These are phyloP conservation scores for Pueraria montana DNA, from an alignment of 306 rosid species.

Conservation along the genomic window DNA sequence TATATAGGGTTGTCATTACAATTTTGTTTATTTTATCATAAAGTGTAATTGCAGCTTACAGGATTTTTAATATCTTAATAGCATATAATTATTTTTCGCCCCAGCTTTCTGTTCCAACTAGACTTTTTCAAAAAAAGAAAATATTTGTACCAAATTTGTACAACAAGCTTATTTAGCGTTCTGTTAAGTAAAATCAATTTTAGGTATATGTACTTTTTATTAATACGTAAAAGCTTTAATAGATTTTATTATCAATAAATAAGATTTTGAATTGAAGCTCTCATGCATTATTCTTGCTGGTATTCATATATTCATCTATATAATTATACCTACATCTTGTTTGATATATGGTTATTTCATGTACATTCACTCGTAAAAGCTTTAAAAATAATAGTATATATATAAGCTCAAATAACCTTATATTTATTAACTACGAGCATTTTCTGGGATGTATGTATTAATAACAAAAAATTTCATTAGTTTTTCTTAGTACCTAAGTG, in stretches of 20 bases:
- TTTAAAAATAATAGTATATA: constrained; percentile 9
- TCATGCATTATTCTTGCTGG: constrained; percentile 12
- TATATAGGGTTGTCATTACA: not conserved
- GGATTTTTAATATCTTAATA: not conserved
- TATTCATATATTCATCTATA: constrained; percentile 11
- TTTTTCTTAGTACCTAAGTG: not conserved
- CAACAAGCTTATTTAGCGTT: constrained; percentile 20
- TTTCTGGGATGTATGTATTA: constrained; percentile 8
- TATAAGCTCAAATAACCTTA: constrained; percentile 9
- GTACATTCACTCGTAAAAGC: constrained; percentile 4
- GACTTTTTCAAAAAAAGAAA: not conserved
- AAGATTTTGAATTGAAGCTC: constrained; percentile 33
- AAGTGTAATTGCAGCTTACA: not conserved
- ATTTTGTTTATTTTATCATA: not conserved
- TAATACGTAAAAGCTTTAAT: constrained; percentile 2
- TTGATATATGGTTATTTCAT: constrained; percentile 34
- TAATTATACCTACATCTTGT: not conserved
- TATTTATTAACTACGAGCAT: constrained; percentile 18
- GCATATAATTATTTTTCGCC: constrained; percentile 7
- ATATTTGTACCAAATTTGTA: constrained; percentile 17
- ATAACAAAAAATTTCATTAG: not conserved
- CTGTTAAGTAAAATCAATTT: constrained; percentile 13
- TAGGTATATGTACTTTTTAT: constrained; percentile 26
- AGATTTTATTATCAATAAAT: constrained; percentile 12
- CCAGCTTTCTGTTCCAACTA: not conserved